Evolutionary conservation across 257 asterid species (phyloP), one percentile per base, ranked within the genome.

Genomic region (Cinchona pubescens): DNA sequence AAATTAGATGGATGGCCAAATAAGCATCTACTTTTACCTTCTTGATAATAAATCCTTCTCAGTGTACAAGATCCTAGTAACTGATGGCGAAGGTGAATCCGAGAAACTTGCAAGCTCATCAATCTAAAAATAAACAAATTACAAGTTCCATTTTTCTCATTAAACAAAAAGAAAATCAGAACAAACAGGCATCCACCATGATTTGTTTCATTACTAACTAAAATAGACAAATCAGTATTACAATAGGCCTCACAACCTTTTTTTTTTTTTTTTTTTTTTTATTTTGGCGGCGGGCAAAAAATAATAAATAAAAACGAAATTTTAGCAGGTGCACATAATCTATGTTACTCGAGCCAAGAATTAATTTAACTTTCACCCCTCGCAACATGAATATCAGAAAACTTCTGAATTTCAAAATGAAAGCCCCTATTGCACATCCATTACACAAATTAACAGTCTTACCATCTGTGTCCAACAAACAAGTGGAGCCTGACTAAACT

Each of bases 1-100:
- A 38, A 48, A 38, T 56, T 16, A 23, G 27, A 49, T 40, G 42
- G 21, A 6, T 56, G 49, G 27, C 45, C n/a, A 72, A 59, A 60
- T 56, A 68, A 46, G 29, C 49, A 75, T 56, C 25, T 27, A 69
- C 27, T 30, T 21, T 67, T 87, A 92, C 99, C 92, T 88, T 80
- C 99, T 88, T 62, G 96, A 96, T 58, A 79, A 61, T 7, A 90
- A 96, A 88, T 94, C 99, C 78, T 90, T 94, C 79, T 88, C 92
- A 71, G 96, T 89, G 89, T 92, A 94, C 79, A 94, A 88, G 60
- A 94, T 59, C 86, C 97, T 88, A 51, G 99, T 90, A 66, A 94
- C 99, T 1, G 98, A 88, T 67, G 97, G 98, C 7, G 93, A 88
- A 19, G 93, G 93, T 35, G 96, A 35, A 85, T 94, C 97, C 21